phyloP scores from a whole-genome alignment of 129 eudicot genomes.

The Lonicera japonica region DNA sequence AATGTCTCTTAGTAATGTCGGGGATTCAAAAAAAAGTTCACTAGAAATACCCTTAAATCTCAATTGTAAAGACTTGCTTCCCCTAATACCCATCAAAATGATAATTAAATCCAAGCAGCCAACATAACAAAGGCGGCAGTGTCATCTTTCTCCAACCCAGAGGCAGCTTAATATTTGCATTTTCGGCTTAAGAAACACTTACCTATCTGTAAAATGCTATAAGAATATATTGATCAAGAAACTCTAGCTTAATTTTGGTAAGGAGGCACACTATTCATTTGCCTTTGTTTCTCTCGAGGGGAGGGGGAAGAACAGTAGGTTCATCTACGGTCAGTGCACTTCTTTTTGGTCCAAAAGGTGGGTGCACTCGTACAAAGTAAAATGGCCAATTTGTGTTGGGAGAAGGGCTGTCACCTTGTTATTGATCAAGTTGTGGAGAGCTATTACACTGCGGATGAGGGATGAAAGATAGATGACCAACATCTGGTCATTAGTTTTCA shows the following conservation, averaged over 20 bases:
- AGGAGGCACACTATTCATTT: not conserved
- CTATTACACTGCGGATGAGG: conserved; percentile 89
- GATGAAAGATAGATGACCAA: conserved; percentile 92
- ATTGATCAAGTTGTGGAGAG: conserved; percentile 93
- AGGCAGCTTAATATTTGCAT: no score
- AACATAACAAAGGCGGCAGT: not conserved
- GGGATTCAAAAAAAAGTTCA: no score
- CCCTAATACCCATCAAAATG: no score
- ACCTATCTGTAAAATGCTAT: not conserved
- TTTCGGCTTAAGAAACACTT: not conserved
- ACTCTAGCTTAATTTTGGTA: not conserved
- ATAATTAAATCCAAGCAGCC: not conserved
- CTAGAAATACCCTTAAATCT: no score
- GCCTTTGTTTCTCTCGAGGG: no score
- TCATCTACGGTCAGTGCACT: no score
- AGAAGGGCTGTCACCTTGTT: conserved; percentile 53
- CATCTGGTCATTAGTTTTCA: conserved; percentile 98
- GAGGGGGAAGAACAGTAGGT: no score
- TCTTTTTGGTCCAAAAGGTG: not conserved
- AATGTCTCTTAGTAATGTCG: no score
- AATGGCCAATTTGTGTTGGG: not conserved
- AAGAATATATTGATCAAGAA: not conserved
- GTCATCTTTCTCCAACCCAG: conserved; percentile 4
- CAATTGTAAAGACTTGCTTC: no score
- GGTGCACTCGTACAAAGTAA: not conserved